Evolutionary conservation across 2,329 filamentous ascomycete genomes (phyloP).

Genomic region (Blastomyces emzantsi): DNA sequence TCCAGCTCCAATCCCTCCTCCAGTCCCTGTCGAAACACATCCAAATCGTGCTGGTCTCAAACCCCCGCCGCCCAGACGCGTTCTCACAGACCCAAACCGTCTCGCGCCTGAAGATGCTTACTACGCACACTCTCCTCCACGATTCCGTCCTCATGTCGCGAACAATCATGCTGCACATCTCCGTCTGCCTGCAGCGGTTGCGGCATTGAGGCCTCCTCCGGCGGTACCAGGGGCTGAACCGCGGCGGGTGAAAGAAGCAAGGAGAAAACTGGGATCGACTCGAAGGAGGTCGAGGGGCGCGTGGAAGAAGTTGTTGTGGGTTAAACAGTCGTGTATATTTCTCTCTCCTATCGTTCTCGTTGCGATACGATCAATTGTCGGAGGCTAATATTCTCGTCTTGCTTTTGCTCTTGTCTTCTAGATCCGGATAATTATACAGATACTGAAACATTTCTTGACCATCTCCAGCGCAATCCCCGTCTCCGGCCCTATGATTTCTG

Average conservation of each 20-base stretch:
- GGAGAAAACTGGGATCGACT: conserved; percentile 49
- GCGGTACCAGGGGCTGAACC: conserved; percentile 31
- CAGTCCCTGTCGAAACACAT: conserved; percentile 40
- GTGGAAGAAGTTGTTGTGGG: conserved; percentile 97
- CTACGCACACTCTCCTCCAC: conserved; percentile 53
- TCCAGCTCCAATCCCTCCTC: conserved; percentile 33
- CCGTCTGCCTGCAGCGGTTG: conserved; percentile 27
- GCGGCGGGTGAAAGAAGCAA: conserved; percentile 33
- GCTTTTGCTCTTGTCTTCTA: conserved; percentile 27
- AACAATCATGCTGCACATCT: conserved; percentile 30
- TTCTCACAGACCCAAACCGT: conserved; percentile 52
- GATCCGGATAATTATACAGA: conserved; percentile 99
- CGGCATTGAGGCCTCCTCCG: conserved; percentile 36
- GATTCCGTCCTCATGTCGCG: conserved; percentile 31
- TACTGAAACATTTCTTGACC: conserved; percentile 90
- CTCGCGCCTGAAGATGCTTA: conserved; percentile 82
- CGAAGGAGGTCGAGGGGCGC: conserved; percentile 59
- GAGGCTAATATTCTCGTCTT: not conserved
- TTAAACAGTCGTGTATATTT: conserved; percentile 79
- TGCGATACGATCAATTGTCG: not conserved
- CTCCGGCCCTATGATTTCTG: conserved; percentile 96
- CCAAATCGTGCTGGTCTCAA: conserved; percentile 34
- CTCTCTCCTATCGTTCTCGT: not conserved
- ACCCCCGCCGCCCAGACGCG: conserved; percentile 23
- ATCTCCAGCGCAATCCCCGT: conserved; percentile 86